phyloP scores from a whole-genome alignment of 2,329 filamentous ascomycete genomes.

The Colletotrichum sublineola region DNA sequence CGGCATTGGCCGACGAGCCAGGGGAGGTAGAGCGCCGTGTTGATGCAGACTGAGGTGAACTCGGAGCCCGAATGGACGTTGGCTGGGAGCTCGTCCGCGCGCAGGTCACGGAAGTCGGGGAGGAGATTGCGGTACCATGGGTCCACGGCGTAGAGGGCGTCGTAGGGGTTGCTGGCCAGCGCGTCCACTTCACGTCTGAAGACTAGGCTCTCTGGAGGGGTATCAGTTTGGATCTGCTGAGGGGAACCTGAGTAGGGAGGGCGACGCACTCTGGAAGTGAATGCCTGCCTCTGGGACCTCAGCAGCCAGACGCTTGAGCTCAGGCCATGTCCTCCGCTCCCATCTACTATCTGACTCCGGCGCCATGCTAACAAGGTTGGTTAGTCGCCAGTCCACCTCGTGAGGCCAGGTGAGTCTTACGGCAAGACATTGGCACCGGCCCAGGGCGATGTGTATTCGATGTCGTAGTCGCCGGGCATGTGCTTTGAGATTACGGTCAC shows the following conservation, averaged over 20 bases:
- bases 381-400: neutral
- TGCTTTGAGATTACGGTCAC: slow-evolving; percentile 72
- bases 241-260: slow-evolving; percentile 17
- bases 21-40: slow-evolving; percentile 78
- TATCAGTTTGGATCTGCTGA: slow-evolving; percentile 51
- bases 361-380: slow-evolving; percentile 50
- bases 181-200: slow-evolving; percentile 71
- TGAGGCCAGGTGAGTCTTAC: slow-evolving; percentile 55
- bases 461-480: slow-evolving; percentile 88
- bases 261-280: slow-evolving; percentile 72
- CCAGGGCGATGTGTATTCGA: slow-evolving; percentile 87
- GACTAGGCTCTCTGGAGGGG: slow-evolving; percentile 54
- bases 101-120: slow-evolving; percentile 76
- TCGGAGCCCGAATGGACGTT: slow-evolving; percentile 69
- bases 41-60: slow-evolving; percentile 80
- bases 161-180: slow-evolving; percentile 72
- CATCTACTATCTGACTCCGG: slow-evolving; percentile 56
- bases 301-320: slow-evolving; percentile 66
- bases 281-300: slow-evolving; percentile 79
- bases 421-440: slow-evolving; percentile 82
- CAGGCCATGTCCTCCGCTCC: slow-evolving; percentile 71
- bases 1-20: slow-evolving; percentile 77
- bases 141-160: slow-evolving; percentile 73
- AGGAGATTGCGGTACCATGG: slow-evolving; percentile 82
- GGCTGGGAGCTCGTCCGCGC: slow-evolving; percentile 68